phyloP scores from a whole-genome alignment of 306 rosid genomes.

The Vicia villosa region DNA sequence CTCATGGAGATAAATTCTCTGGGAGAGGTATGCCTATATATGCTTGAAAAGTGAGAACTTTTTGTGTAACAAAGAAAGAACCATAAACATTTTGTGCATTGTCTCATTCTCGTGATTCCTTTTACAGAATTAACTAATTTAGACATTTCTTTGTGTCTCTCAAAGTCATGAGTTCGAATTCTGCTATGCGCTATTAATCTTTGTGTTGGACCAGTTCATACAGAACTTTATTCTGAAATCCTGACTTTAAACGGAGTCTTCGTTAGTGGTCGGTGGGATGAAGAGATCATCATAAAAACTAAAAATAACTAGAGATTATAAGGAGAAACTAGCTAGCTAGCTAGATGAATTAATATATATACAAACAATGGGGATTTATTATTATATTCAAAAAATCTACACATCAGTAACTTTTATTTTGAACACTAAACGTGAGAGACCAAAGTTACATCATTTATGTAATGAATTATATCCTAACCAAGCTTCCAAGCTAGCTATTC shows the following conservation, averaged over 20 bases:
- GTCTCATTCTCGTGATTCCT: neutral
- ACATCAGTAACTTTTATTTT: slow-evolving; percentile 24
- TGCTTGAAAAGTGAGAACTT: too few relatives aligned
- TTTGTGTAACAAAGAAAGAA: neutral
- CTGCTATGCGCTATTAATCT: too few relatives aligned
- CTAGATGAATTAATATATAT: neutral
- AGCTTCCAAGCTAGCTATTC: slow-evolving; percentile 18
- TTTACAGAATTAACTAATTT: neutral
- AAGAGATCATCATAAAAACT: too few relatives aligned
- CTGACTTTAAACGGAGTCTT: too few relatives aligned
- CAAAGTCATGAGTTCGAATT: too few relatives aligned
- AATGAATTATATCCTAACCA: neutral
- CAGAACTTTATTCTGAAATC: too few relatives aligned
- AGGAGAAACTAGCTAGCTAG: too few relatives aligned
- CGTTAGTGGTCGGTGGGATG: too few relatives aligned
- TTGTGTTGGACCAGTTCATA: too few relatives aligned
- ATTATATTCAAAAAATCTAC: slow-evolving; percentile 9
- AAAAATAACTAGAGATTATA: neutral
- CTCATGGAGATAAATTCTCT: neutral
- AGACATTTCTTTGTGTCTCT: neutral
- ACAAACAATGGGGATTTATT: neutral
- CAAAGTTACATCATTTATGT: slow-evolving; percentile 20
- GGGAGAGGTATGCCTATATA: too few relatives aligned
- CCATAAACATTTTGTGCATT: neutral
- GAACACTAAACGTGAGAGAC: neutral